Percentiles rank a stretch among this genome's conserved stretches.
These are phyloP conservation scores for Biscutella laevigata DNA, from an alignment of 441 rosid species.

Conservation along the genomic window DNA sequence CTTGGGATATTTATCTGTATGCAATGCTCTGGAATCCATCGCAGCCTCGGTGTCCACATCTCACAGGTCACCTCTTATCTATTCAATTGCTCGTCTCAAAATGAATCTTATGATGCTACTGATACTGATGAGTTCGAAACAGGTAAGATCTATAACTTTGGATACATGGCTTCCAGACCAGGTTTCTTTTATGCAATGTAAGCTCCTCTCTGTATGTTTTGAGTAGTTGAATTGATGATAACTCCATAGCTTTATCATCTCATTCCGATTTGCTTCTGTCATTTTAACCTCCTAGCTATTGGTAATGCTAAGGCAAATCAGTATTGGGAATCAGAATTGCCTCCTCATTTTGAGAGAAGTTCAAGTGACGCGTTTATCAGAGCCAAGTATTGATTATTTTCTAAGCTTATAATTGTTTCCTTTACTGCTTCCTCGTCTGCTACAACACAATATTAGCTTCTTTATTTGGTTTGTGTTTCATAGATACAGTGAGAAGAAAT, in stretches of 20 bases:
- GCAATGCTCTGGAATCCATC: conserved; percentile 85
- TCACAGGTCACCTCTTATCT: conserved; percentile 51
- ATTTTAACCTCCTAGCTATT: conserved; percentile 27
- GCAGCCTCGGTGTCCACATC: conserved; percentile 79
- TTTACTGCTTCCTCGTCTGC: background rate
- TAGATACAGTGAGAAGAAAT: conserved; percentile 50
- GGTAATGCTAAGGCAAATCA: conserved; percentile 57
- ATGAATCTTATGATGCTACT: background rate
- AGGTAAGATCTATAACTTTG: conserved; percentile 72
- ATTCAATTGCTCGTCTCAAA: background rate
- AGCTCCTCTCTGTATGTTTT: conserved; percentile 21
- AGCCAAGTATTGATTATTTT: conserved; percentile 42
- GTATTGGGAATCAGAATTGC: conserved; percentile 66
- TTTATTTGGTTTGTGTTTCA: background rate
- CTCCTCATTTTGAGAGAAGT: conserved; percentile 40
- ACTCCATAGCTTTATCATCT: background rate
- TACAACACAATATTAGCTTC: background rate
- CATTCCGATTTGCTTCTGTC: background rate
- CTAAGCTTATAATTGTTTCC: background rate
- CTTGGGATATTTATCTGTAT: conserved; percentile 80
- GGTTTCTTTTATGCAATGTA: conserved; percentile 71
- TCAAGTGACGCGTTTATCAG: conserved; percentile 39
- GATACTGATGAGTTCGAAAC: conserved; percentile 5
- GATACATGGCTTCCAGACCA: conserved; percentile 86
- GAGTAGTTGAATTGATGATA: background rate